Conservation (phyloP, 768 basidiomycete genomes). For the Pisolithus albus region DNA sequence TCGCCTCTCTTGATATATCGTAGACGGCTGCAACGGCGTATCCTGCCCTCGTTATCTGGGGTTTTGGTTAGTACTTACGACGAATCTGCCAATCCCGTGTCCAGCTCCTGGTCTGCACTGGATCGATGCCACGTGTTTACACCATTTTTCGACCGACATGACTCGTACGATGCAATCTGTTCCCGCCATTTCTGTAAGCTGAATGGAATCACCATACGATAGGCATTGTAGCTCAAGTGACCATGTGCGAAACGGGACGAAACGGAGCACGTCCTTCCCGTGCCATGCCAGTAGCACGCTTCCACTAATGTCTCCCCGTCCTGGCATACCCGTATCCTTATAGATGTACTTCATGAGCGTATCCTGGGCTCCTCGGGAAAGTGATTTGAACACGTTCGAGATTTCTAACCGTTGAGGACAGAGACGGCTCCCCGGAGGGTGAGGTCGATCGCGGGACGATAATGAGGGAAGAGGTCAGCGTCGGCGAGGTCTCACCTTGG, state of each 20-base stretch:
- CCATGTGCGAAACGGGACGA: background rate
- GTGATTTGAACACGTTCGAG: too few species aligned
- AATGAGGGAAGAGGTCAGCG: background rate
- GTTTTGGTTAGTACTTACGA: too few species aligned
- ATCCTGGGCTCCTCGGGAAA: slow-evolving; percentile 75
- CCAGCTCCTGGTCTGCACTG: too few species aligned
- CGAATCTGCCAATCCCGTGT: too few species aligned
- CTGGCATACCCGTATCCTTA: slow-evolving; percentile 82
- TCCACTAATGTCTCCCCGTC: slow-evolving; percentile 55
- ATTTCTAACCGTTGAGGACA: too few species aligned
- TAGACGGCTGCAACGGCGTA: too few species aligned
- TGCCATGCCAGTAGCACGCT: slow-evolving; percentile 80
- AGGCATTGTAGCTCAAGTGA: background rate
- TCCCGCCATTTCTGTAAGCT: slow-evolving; percentile 92
- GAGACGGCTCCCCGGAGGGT: slow-evolving; percentile 77
- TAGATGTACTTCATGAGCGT: slow-evolving; percentile 97
- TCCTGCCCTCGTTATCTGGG: too few species aligned
- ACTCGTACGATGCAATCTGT: slow-evolving; percentile 91
- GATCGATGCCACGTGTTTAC: slow-evolving; percentile 21
- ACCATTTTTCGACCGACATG: slow-evolving; percentile 59
- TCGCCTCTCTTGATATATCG: too few species aligned
- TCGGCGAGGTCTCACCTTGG: slow-evolving; percentile 53
- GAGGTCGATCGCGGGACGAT: slow-evolving; percentile 31
- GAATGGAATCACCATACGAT: slow-evolving; percentile 1
- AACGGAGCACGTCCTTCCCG: slow-evolving; percentile 60